A percentile compares a stretch with the other conserved stretches of the same genome.
Evolutionary conservation across 2,329 filamentous ascomycete genomes (phyloP).

Genomic region (Thermomyces lanuginosus): DNA sequence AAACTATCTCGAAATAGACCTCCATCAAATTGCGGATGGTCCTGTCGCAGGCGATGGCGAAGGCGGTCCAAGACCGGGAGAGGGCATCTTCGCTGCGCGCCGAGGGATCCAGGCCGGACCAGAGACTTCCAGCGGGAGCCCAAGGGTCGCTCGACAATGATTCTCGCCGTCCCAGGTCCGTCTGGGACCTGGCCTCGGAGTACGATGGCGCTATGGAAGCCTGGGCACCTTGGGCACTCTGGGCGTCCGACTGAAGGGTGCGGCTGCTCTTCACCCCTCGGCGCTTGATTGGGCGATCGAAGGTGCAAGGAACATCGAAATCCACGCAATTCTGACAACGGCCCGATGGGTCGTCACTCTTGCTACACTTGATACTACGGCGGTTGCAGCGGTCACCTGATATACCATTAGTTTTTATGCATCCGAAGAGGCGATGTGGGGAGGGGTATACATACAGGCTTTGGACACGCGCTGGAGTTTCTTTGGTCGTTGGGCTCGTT

Average conservation of each 20-base stretch:
- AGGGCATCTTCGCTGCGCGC: slow-evolving; percentile 11
- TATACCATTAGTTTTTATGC: no score
- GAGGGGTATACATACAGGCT: neutral
- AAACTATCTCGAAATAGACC: slow-evolving; percentile 38
- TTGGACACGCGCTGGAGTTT: neutral
- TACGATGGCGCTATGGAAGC: no score
- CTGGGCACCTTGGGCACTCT: slow-evolving; percentile 1
- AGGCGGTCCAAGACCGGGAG: slow-evolving; percentile 26
- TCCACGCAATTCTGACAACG: slow-evolving; percentile 36
- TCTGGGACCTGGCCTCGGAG: neutral
- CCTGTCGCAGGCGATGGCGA: slow-evolving; percentile 23
- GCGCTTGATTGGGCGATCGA: slow-evolving; percentile 29
- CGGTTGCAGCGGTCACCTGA: slow-evolving; percentile 36
- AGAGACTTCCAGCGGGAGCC: no score
- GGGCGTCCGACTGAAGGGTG: slow-evolving; percentile 1
- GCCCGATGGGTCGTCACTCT: slow-evolving; percentile 18
- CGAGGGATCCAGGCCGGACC: slow-evolving; percentile 8
- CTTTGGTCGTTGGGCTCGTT: neutral
- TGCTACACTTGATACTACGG: slow-evolving; percentile 31
- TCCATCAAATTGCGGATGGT: slow-evolving; percentile 30
- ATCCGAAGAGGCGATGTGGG: no score
- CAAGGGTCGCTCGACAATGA: no score
- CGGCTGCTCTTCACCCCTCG: slow-evolving; percentile 14
- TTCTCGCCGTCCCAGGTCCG: no score
- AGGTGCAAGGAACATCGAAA: slow-evolving; percentile 35